Conservation (phyloP, 768 basidiomycete species). For the Tylopilus balloui region DNA sequence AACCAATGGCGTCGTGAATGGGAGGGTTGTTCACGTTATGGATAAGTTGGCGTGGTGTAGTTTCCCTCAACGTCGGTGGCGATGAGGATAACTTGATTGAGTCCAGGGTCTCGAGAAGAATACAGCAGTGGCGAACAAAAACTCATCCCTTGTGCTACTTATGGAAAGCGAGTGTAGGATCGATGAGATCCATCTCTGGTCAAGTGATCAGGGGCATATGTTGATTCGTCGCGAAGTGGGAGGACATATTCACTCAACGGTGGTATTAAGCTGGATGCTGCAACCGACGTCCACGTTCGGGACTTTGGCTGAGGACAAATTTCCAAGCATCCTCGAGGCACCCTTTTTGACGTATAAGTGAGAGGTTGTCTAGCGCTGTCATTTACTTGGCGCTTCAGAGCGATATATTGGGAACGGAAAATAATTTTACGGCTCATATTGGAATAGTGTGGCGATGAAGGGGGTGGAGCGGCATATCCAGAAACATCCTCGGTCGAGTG, state of each 20-base stretch:
- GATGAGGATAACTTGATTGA: conserved; percentile 6
- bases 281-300: neutral
- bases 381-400: neutral
- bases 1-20: neutral
- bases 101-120: neutral
- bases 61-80: conserved; percentile 17
- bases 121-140: neutral
- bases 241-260: conserved; percentile 4
- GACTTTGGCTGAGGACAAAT: conserved; percentile 2
- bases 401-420: neutral
- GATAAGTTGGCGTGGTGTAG: conserved; percentile 22
- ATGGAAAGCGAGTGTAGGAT: neutral
- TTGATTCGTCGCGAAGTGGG: neutral
- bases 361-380: neutral
- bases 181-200: neutral
- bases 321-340: neutral
- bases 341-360: neutral
- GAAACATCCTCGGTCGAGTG: conserved; percentile 1
- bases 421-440: neutral
- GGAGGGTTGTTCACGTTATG: conserved; percentile 15
- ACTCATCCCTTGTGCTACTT: neutral
- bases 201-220: neutral
- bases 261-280: neutral
- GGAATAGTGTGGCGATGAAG: neutral
- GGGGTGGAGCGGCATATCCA: too few relatives aligned